A percentile compares a stretch with the other conserved stretches of the same genome.
Conservation (phyloP, 2,329 filamentous ascomycete genomes). For the Leptographium radiaticola region DNA sequence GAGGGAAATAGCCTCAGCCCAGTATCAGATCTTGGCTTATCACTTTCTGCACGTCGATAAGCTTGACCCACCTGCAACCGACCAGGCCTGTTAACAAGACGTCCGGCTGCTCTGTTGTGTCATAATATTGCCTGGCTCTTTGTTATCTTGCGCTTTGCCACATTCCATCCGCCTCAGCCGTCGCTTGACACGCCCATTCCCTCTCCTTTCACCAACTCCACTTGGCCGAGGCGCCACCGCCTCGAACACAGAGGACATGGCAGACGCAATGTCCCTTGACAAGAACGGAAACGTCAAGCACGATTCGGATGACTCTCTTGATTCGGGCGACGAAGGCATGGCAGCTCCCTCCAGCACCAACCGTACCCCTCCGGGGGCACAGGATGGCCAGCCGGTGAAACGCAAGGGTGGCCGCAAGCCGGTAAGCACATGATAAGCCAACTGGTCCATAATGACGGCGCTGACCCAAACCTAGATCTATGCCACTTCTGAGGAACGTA, state of each 20-base stretch:
- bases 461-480: constrained; percentile 56
- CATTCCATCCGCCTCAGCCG: background rate
- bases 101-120: background rate
- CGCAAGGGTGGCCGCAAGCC: constrained; percentile 96
- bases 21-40: background rate
- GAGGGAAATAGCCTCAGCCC: background rate
- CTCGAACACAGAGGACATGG: constrained; percentile 36
- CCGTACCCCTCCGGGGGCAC: constrained; percentile 22
- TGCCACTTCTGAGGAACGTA: constrained; percentile 95
- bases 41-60: background rate
- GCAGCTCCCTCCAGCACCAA: constrained; percentile 20
- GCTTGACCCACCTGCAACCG: background rate
- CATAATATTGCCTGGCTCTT: background rate
- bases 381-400: constrained; percentile 61
- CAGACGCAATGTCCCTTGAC: constrained; percentile 56
- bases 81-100: background rate
- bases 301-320: constrained; percentile 48
- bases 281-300: constrained; percentile 43
- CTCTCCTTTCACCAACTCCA: background rate
- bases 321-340: constrained; percentile 47
- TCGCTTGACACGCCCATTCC: background rate
- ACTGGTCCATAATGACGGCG: background rate
- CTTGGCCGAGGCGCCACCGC: constrained; percentile 21
- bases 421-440: constrained; percentile 41
- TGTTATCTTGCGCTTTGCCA: background rate